Base-by-base conservation (phyloP, 2,329 filamentous ascomycete genomes). In the Exophiala aquamarina region DNA sequence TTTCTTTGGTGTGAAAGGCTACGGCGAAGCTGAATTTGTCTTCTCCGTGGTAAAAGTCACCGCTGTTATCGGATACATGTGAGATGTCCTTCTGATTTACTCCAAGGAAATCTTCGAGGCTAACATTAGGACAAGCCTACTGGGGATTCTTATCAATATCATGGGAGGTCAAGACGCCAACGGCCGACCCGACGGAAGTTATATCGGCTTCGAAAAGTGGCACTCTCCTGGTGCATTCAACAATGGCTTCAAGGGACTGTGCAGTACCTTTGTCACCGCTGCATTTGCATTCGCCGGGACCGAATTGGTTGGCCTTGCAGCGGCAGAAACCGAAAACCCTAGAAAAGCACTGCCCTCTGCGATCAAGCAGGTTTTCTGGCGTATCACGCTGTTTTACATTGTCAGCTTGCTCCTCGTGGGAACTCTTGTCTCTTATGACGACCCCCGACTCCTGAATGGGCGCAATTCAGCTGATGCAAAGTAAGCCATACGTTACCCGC, bases 201-300 rank as follows among this genome's bases (percentile, higher is more conserved):
- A 95, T 64, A 88, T 95, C 47, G 91, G 91, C 47, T 87, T 81
- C 28, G 76, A 73, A 42, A 88, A 83, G 69, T 95, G 89, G 90
- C 61, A 70, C 59, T 53, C 68, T 20, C 69, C 69, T 15, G 74
- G 73, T 17, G 71, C 73, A 3, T 74, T 76, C 60, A 63, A 64
- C 19, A 71, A 70, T 40, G 69, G 70, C 18, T 75, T 75, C 59
- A 70, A 69, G 46, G 76, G 76, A 10, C 76, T 82, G 59, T 79
- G 79, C 57, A 68, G 70, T 11, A 76, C 81, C n/a, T 74, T 82
- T 55, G 75, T 78, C 23, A 76, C 71, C 7, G 75, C 76, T 50
- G 78, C 74, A 11, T 82, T 82, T 60, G 75, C 78, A 20, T 81
- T 81, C 58, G 73, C 70, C 44, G 76, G 76, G 11, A 79, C 76